Conservation (phyloP, 495 filamentous ascomycete genomes). For the Aspergillus coremiiformis region DNA sequence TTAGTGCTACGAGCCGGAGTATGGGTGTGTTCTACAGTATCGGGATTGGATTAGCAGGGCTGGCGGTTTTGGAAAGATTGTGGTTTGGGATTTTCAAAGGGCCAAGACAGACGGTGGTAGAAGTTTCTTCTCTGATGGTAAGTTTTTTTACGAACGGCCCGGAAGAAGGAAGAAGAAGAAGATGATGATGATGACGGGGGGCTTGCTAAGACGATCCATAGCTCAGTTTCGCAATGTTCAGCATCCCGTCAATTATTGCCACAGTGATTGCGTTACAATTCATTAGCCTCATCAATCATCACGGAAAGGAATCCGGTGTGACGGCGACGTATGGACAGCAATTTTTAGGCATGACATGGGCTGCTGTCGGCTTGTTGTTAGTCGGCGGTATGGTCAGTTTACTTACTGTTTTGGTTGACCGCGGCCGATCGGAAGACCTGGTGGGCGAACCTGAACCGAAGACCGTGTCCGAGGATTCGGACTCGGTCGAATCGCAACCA, state of each 20-base stretch:
- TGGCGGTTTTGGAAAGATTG: slow-evolving; percentile 41
- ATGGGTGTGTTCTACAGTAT: slow-evolving; percentile 61
- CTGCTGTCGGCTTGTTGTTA: slow-evolving; percentile 43
- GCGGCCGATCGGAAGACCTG: slow-evolving; percentile 2
- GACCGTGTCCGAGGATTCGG: not conserved
- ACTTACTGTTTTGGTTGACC: slow-evolving; percentile 22
- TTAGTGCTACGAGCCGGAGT: slow-evolving; percentile 40
- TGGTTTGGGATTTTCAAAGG: slow-evolving; percentile 9
- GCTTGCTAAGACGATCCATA: slow-evolving; percentile 7
- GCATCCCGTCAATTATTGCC: slow-evolving; percentile 57
- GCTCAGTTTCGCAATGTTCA: slow-evolving; percentile 41
- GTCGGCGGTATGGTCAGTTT: slow-evolving; percentile 27
- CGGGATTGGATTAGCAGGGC: slow-evolving; percentile 48
- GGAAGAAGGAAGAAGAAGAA: too few species aligned
- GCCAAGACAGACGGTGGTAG: slow-evolving; percentile 17
- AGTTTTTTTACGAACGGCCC: too few species aligned
- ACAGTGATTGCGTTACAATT: slow-evolving; percentile 53
- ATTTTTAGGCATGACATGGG: slow-evolving; percentile 58
- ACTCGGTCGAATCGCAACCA: not conserved
- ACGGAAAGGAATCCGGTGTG: slow-evolving; percentile 48
- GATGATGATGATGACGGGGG: too few species aligned
- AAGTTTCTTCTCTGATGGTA: slow-evolving; percentile 29
- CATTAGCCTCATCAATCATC: slow-evolving; percentile 48
- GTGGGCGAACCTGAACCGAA: not conserved
- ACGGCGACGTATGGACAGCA: slow-evolving; percentile 46